Evolutionary conservation across 2,329 filamentous ascomycete genomes (phyloP).

Genomic region (Teratosphaeria pseudoeucalypti): DNA sequence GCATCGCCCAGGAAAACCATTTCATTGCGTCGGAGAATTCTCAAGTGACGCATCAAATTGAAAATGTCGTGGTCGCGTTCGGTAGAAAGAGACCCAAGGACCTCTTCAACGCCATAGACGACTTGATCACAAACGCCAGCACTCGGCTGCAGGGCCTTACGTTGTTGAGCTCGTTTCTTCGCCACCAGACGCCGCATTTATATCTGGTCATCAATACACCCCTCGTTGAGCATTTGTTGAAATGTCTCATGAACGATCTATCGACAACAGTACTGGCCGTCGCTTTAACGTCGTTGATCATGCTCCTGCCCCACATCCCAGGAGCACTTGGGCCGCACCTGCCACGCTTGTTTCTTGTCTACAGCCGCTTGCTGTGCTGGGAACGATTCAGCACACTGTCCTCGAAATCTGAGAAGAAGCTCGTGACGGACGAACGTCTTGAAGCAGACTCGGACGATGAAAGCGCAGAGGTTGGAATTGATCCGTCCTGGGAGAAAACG

Average conservation of each 20-base stretch:
- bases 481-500: conserved; percentile 53
- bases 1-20: conserved; percentile 25
- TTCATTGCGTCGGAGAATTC: conserved; percentile 34
- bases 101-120: conserved; percentile 56
- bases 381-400: conserved; percentile 41
- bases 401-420: conserved; percentile 22
- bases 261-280: conserved; percentile 68
- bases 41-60: conserved; percentile 38
- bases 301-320: conserved; percentile 75
- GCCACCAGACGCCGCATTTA: conserved; percentile 68
- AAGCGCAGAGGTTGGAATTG: conserved; percentile 27
- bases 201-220: conserved; percentile 62
- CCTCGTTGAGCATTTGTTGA: conserved; percentile 60
- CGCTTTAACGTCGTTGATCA: conserved; percentile 63
- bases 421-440: conserved; percentile 26
- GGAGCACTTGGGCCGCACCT: conserved; percentile 58
- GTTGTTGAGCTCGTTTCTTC: conserved; percentile 62
- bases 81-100: conserved; percentile 63
- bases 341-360: conserved; percentile 69
- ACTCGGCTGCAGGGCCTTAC: conserved; percentile 55
- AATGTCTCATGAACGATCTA: conserved; percentile 65
- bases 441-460: conserved; percentile 26
- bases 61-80: conserved; percentile 43
- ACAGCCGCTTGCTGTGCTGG: conserved; percentile 72
- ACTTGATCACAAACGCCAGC: conserved; percentile 53